These are phyloP conservation scores for Dactylis glomerata DNA, from an alignment of 176 grass and related monocot species.

Conservation along the genomic window DNA sequence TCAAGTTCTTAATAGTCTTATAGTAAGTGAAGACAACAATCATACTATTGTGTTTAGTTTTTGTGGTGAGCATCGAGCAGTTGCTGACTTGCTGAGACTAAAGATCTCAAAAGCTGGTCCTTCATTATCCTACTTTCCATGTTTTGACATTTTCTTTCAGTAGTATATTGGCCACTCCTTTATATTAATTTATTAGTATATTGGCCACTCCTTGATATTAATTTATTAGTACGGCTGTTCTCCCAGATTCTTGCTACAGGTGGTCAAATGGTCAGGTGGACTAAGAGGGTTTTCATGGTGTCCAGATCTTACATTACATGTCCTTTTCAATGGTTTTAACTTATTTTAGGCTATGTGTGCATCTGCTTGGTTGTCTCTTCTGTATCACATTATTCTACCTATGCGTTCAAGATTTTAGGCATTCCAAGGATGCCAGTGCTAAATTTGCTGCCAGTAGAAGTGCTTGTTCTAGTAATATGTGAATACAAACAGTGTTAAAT, in stretches of 20 bases:
- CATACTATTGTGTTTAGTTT: background rate
- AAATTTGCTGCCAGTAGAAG: background rate
- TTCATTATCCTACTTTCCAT: constrained; percentile 5
- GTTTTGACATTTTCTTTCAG: background rate
- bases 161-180: background rate
- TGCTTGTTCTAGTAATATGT: constrained; percentile 8
- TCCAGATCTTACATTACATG: constrained; percentile 23
- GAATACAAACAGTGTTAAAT: background rate
- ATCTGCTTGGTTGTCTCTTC: background rate
- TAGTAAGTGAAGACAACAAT: constrained; percentile 5
- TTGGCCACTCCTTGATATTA: background rate
- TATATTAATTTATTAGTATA: constrained; percentile 5
- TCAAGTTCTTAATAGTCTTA: constrained; percentile 27
- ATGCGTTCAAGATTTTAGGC: background rate
- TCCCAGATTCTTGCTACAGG: constrained; percentile 14
- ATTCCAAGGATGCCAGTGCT: background rate
- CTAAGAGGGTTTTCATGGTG: background rate
- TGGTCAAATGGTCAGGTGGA: background rate
- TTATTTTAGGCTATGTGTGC: background rate
- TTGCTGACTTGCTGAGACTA: constrained; percentile 13
- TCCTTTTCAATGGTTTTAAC: background rate
- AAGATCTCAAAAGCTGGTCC: background rate
- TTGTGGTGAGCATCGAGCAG: constrained; percentile 3
- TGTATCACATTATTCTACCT: background rate
- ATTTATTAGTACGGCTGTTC: background rate